These are phyloP conservation scores for Brassica rapa DNA, from an alignment of 345 rosid species.

Conservation along the genomic window DNA sequence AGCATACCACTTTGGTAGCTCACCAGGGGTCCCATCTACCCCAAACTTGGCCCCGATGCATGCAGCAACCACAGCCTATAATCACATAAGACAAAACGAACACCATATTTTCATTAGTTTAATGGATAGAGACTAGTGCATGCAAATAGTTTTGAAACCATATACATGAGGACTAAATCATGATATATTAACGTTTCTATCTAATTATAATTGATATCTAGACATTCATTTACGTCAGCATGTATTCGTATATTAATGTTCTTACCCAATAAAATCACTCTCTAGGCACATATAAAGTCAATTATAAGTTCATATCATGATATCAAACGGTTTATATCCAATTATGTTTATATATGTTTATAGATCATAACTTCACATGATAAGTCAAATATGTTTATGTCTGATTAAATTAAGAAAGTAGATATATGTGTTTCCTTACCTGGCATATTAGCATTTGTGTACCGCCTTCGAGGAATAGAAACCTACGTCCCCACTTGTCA, in stretches of 20 bases:
- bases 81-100: neutral
- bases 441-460: constrained; percentile 45
- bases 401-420: neutral
- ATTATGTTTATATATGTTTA: neutral
- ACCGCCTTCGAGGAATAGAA: constrained; percentile 47
- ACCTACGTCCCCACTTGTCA: constrained; percentile 44
- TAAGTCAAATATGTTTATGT: neutral
- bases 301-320: neutral
- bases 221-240: neutral
- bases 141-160: neutral
- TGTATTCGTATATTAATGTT: neutral
- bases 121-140: neutral
- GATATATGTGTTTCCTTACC: constrained; percentile 16
- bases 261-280: neutral
- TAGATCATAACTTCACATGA: neutral
- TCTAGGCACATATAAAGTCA: neutral
- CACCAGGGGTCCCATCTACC: constrained; percentile 39
- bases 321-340: neutral
- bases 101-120: neutral
- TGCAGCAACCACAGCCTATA: constrained; percentile 46
- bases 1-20: constrained; percentile 43
- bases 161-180: neutral
- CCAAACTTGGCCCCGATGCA: constrained; percentile 45
- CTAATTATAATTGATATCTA: neutral
- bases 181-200: neutral